Conservation (phyloP, 805 yeast genomes). For the Priceomyces melissophilus region DNA sequence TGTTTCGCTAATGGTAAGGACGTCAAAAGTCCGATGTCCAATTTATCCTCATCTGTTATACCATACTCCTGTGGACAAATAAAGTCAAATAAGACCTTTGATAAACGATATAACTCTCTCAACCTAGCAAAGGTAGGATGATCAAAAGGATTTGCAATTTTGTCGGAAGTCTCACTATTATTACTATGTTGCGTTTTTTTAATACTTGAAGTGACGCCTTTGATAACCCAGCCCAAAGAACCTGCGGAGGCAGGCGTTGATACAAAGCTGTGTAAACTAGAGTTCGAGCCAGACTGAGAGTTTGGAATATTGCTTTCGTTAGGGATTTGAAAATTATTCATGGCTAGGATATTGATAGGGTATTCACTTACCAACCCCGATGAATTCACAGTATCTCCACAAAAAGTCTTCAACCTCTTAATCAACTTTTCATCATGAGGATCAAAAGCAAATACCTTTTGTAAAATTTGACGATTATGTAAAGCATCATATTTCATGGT, state of each 20-base stretch:
- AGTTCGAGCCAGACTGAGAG: constrained; percentile 19
- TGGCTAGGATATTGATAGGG: constrained; percentile 71
- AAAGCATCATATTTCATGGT: constrained; percentile 98
- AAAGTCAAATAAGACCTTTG: constrained; percentile 92
- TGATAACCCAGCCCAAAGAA: constrained; percentile 70
- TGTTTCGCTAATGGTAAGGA: constrained; percentile 91
- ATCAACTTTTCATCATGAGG: constrained; percentile 38
- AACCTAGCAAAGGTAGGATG: constrained; percentile 74
- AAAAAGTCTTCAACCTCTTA: constrained; percentile 33
- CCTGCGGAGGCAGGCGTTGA: constrained; percentile 48
- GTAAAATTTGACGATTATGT: constrained; percentile 87
- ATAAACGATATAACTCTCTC: constrained; percentile 82
- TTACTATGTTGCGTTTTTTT: constrained; percentile 10
- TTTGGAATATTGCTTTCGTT: constrained; percentile 26
- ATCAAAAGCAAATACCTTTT: constrained; percentile 71
- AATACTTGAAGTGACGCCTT: constrained; percentile 31
- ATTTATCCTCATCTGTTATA: constrained; percentile 88
- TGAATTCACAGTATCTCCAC: constrained; percentile 44
- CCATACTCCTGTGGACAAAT: constrained; percentile 99
- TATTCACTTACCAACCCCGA: constrained; percentile 62
- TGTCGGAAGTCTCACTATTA: constrained; percentile 15
- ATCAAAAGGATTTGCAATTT: constrained; percentile 54
- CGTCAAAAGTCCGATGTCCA: constrained; percentile 92
- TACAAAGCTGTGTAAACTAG: constrained; percentile 18
- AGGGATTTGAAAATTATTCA: constrained; percentile 70